Conservation (phyloP, 495 filamentous ascomycete species). For the Aspergillus asperescens region DNA sequence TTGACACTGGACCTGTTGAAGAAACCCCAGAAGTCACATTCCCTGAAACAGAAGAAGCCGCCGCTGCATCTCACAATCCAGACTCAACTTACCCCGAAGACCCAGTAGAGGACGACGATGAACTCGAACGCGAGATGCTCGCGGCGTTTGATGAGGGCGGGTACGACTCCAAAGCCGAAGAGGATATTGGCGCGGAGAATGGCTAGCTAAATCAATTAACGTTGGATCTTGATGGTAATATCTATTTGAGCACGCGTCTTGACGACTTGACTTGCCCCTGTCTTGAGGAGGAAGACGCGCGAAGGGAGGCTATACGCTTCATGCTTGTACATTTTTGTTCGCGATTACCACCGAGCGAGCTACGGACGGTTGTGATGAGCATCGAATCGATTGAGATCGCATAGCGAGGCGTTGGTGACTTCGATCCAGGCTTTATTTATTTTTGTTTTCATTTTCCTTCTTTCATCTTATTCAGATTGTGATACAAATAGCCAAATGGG, state of each 20-base stretch:
- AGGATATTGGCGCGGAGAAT: constrained; percentile 26
- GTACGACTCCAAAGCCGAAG: constrained; percentile 31
- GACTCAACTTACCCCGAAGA: constrained; percentile 24
- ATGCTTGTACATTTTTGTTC: not conserved
- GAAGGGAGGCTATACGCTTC: too few relatives aligned
- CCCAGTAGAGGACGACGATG: constrained; percentile 52
- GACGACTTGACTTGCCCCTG: too few relatives aligned
- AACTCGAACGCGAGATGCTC: constrained; percentile 61
- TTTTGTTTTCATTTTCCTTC: not conserved
- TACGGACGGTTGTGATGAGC: not conserved
- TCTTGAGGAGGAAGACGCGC: too few relatives aligned
- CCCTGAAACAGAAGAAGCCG: constrained; percentile 15
- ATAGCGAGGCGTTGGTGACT: constrained; percentile 9
- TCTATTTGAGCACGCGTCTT: too few relatives aligned
- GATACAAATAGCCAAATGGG: constrained; percentile 3
- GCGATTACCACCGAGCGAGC: not conserved
- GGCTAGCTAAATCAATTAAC: constrained; percentile 15
- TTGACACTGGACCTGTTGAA: constrained; percentile 41
- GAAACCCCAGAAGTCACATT: constrained; percentile 20
- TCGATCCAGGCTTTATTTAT: not conserved
- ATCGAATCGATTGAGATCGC: not conserved
- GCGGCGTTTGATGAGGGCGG: constrained; percentile 57
- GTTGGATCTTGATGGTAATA: too few relatives aligned
- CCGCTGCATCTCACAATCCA: constrained; percentile 3
- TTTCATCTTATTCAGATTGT: constrained; percentile 1